Evolutionary conservation across 257 asterid genomes (phyloP), one percentile per base, ranked within the genome.

Genomic region (Haberlea rhodopensis): DNA sequence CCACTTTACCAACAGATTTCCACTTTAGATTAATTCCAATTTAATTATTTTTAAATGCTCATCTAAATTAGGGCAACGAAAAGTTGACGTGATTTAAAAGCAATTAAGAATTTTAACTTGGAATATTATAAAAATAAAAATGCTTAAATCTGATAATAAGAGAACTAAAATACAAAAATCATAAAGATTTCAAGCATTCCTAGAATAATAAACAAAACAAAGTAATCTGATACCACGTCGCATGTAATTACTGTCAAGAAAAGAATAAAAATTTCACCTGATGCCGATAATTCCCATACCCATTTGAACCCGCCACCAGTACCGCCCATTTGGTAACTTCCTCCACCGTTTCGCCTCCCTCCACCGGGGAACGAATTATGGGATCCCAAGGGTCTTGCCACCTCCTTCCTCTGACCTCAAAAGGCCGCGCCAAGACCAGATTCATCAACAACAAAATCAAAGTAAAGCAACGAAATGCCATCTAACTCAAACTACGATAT

Each of bases 231-330:
- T 24, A 40, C 19, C 49, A 40, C 49, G 4, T 40, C 19, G 49
- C 19, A 40, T 13, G 19, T 37, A 37, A 9, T 37, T 10, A 37
- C 16, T 11, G 1, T 37, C 19, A 15, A 0, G 8, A 18, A 21
- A 58, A 0, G 1, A 29, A 46, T 22, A 25, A 0, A 18, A 19
- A 10, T 1, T 2, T 62, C 22, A 85, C 98, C 96, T 92, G 98
- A 71, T 92, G 98, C 9, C 98, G 87, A 45, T 92, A 92, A 57
- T 92, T 92, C 16, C 82, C 89, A 20, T 69, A 87, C 2, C 98
- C 98, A 10, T 72, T 84, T 0, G 98, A 92, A 40, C 98, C 98
- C 0, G 98, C 98, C 8, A 92, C 94, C 57, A 92, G 94, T 74
- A 92, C 86, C 65, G 97, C 98, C 98, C 98, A 92, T 32, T 75